Base-by-base conservation (phyloP, 176 grass and related monocot species). In the Bonia amplexicaulis region DNA sequence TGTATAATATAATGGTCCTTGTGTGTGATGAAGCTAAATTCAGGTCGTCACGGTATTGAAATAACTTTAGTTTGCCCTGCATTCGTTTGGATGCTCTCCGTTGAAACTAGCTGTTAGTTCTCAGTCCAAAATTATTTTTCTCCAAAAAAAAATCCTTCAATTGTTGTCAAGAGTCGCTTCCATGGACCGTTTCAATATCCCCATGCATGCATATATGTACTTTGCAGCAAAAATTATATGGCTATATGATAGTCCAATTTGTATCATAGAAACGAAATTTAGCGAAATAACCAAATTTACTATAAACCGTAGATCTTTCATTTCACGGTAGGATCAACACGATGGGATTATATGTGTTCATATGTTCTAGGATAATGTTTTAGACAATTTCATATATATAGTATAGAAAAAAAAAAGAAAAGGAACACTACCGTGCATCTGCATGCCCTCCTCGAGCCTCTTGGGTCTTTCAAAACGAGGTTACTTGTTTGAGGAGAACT, bases 401-500 rank as follows among this genome's bases (percentile, higher is more conserved):
- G 10, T 25, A 8, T 17, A 20, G 10, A 54, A 37, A 42, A 57
- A 55, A 15, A 1, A 27, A 19, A 42, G 7, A 15, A 22, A 66
- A n/a, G 26, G 55, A 59, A 11, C 9, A 1, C 22, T 10, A 14
- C 19, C 47, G 2, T 79, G 22, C 53, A 78, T 6, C 40, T 80
- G 45, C 40, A 37, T 37, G 19, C 4, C n/a, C n/a, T n/a, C n/a
- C 16, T 29, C 12, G 14, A 6, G 10, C 1, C 0, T 53, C n/a
- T 46, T 9, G 48, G 73, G 72, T 85, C 49, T 73, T 51, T 83
- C 67, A 65, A 39, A 84, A 81, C 73, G 84, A 84, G 84, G 54
- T 92, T 84, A 80, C 90, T 92, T 87, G 84, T n/a, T 77, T 37
- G 68, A 76, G 74, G 19, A 74, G 83, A 79, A 83, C 62, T 74